Evolutionary conservation across 805 yeast species (phyloP), one percentile per base, ranked within the genome.

Genomic region (Saturnispora zaruensis): DNA sequence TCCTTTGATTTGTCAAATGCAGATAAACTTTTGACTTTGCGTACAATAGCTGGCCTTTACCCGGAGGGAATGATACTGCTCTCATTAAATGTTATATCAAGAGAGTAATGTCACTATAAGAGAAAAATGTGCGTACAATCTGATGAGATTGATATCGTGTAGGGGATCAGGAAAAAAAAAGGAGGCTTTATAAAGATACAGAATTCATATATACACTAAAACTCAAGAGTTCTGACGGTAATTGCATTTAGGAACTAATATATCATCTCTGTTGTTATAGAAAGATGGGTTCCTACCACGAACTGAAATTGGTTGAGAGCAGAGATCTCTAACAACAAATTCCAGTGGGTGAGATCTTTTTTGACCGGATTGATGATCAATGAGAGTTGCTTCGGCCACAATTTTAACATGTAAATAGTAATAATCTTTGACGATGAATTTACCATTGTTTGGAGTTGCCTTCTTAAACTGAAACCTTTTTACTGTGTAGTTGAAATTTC

Each of bases 1-100:
- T 72, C 26, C 87, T 76, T 20, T 81, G 74, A 11, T 77, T 71
- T 0, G 93, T 78, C 3, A 96, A 95, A 65, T 93, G 99, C 3
- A 90, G 75, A 63, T 80, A 89, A 6, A 85, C 93, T 61, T 84
- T 82, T 2, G 88, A 76, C 60, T 83, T 84, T 28, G 68, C 75
- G 57, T 70, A 78, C 14, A 78, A 60, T 44, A 78, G 58, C 55
- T 76, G 78, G 4, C 72, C 78, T 54, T 74, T 75, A 9, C 67
- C 69, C 1, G 67, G 59, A 3, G 67, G 69, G 21, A 48, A 58
- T 1, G 32, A 28, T 28, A 28, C 13, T 3, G 32, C 32, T 28
- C 13, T 28, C 32, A 28, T 28, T 8, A 11, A 3, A 5, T 28
- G 32, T 28, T 13, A 28, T 28, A 14, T 11, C 9, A 5, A 8